phyloP scores from a whole-genome alignment of 352 stramenopile species.

The Phytophthora hibernalis region DNA sequence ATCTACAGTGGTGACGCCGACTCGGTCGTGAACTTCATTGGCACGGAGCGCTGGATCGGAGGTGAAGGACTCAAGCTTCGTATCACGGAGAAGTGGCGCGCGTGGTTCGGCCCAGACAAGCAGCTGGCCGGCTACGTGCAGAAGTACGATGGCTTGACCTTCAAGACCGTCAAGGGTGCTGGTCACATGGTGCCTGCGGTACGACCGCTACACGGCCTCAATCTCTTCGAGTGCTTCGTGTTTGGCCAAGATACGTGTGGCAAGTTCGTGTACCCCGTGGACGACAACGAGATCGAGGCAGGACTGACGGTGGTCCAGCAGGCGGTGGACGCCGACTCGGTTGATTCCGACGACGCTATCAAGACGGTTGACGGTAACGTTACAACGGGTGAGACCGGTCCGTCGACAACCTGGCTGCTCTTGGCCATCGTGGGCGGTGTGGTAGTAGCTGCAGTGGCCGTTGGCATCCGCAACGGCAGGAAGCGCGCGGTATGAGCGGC shows the following conservation, averaged over 20 bases:
- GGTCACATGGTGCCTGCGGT: constrained; percentile 91
- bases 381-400: background rate
- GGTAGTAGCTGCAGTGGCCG: constrained; percentile 38
- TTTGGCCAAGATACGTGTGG: constrained; percentile 60
- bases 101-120: constrained; percentile 77
- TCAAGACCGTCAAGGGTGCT: constrained; percentile 92
- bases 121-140: constrained; percentile 91
- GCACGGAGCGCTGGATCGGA: constrained; percentile 90
- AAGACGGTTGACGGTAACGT: constrained; percentile 16
- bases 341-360: background rate
- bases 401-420: constrained; percentile 22
- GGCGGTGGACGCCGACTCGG: background rate
- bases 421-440: constrained; percentile 39
- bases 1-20: constrained; percentile 86
- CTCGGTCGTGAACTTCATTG: constrained; percentile 86
- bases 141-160: constrained; percentile 87
- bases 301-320: constrained; percentile 32
- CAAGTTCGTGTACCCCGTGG: constrained; percentile 67
- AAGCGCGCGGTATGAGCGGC: constrained; percentile 58
- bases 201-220: constrained; percentile 73
- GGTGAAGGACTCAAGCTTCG: constrained; percentile 72
- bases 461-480: constrained; percentile 51
- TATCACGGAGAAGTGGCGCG: constrained; percentile 66
- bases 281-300: constrained; percentile 69
- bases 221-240: constrained; percentile 89